Base-by-base conservation (phyloP, 1,284 basidiomycete genomes). In the Cutaneotrichosporon sp. region DNA sequence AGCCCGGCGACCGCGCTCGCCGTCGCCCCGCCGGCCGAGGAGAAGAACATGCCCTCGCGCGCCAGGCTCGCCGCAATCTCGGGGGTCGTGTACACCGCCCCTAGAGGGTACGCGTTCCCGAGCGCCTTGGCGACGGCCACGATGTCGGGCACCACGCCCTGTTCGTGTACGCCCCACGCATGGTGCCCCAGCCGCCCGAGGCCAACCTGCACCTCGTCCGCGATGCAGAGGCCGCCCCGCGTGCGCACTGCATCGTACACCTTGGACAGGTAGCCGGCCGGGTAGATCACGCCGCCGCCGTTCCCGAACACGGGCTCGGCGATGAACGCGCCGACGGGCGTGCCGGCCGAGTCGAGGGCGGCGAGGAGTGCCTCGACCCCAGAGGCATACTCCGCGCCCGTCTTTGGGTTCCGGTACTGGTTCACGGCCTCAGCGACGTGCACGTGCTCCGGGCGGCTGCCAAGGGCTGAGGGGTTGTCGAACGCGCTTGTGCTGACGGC, bases 21-120 rank as follows among this genome's bases (percentile, higher is more conserved):
- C 11, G 70, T 68, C 34, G 64, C 66, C 14, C 53, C 69, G 51
- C 62, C 72, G 1, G 60, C 60, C 4, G 61, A 69, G 13, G 67
- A 69, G 61, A 63, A 63, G 50, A 63, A 63, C 58, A 59, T 63
- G 50, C 62, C 62, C 11, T 63, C 62, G 9, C 49, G 34, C 43
- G 16, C 54, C 10, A 63, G 50, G n/a, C 24, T 27, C 9, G 47
- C 62, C 4, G 62, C 57, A n/a, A 63, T 63, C 11, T 22, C 58
- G 3, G 33, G 49, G 1, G 62, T 63, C n/a, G 62, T 63, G 20
- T 42, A 54, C 14, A 63, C 62, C 8, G 50, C 50, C 10, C 62
- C 62, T 11, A 63, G 58, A 4, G 62, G 62, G 36, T 56, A 63
- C 11, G 49, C 47, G 50, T 53, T 56, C 2, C 62, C 62, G 11